These are phyloP conservation scores for Vigna angularis DNA, from an alignment of 306 rosid species.

Conservation along the genomic window DNA sequence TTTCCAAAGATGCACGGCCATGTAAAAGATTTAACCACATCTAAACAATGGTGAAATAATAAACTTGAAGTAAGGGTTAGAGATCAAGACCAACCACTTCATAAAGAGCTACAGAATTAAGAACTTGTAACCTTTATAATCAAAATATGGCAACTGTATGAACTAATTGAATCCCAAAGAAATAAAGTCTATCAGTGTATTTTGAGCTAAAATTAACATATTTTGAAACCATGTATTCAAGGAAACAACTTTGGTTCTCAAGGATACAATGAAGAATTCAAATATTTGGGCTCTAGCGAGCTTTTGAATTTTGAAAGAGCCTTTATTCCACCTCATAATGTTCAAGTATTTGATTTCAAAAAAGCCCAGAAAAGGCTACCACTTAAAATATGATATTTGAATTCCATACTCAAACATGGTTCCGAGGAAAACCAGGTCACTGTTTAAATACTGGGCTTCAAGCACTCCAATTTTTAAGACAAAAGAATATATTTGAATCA, in stretches of 20 bases:
- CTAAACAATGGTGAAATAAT: not conserved
- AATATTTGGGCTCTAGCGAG: not conserved
- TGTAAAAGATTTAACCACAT: not conserved
- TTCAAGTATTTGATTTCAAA: not conserved
- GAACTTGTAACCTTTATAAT: not conserved
- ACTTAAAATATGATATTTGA: not conserved
- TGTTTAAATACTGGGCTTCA: not conserved
- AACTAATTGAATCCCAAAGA: not conserved
- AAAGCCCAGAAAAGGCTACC: not conserved
- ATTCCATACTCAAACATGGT: not conserved
- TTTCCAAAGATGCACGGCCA: not conserved
- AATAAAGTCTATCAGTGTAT: not conserved
- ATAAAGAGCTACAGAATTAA: not conserved
- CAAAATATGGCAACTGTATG: not conserved
- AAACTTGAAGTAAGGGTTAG: constrained; percentile 12
- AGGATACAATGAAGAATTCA: not conserved
- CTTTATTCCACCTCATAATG: not conserved
- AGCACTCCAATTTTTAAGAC: not conserved
- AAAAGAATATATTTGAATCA: not conserved
- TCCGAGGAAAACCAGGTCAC: not conserved
- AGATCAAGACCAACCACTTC: not conserved
- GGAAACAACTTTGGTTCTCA: not conserved
- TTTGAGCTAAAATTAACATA: not conserved
- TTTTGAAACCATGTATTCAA: not conserved
- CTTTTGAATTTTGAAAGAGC: not conserved